Base-by-base conservation (phyloP, 1,284 basidiomycete species). In the Vanrija humicola region DNA sequence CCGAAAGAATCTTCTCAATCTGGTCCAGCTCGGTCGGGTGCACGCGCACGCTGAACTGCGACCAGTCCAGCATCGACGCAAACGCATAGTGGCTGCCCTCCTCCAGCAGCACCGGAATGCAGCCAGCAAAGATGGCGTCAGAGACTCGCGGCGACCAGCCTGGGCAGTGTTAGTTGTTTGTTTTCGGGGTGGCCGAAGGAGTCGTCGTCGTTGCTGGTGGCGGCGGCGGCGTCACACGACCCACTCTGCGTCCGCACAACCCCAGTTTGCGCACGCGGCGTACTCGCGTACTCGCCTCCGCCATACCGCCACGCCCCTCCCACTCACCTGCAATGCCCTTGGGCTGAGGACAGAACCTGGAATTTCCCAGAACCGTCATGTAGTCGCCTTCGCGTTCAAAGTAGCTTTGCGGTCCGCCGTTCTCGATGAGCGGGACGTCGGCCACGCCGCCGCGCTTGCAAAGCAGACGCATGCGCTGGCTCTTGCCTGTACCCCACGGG, bases 81-180 rank as follows among this genome's bases (percentile, higher is more conserved):
- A 76, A 79, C n/a, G 79, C 78, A 62, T 74, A 77, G 55, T 77
- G 70, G 14, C 73, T 68, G 10, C 73, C 74, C 59, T 80, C 78
- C 55, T 74, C 70, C 44, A 76, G 74, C 47, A 79, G 70, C 46
- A 78, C 76, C 12, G 79, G 78, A 43, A 80, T 80, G 64, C 79
- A 80, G 42, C 79, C 79, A 9, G 78, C 77, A 56, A 70, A 79
- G 48, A 80, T 76, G n/a, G 76, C 77, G 58, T 80, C 79, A 63
- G 71, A 75, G 5, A 74, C 69, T n/a, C 77, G 70, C 8, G 77
- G 75, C 5, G 78, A 76, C 78, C 78, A 76, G 51, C 75, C 73
- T 69, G 52, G 18, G 9, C 16, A 10, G 28, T 28, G 28, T 34
- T 16, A 23, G 43, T 26, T 23, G 12, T 29, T 14, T 26, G 25